Conservation (phyloP, 495 filamentous ascomycete genomes). For the Penicillium chermesinum region DNA sequence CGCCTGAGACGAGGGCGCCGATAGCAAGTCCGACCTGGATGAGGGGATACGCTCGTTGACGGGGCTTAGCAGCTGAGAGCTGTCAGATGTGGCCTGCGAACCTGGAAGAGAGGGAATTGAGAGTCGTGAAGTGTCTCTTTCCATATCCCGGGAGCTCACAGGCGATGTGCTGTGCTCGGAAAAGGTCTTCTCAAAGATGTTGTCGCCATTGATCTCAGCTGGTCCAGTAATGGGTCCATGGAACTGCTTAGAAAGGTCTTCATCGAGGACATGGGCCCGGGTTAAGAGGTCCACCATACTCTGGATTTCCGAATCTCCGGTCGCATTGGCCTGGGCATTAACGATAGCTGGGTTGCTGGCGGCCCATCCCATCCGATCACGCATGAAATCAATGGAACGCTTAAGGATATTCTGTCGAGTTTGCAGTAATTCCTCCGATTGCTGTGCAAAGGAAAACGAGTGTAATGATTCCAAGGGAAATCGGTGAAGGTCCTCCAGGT, state of each 20-base stretch:
- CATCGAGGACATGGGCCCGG: constrained; percentile 67
- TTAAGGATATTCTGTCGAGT: constrained; percentile 91
- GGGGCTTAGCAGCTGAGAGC: constrained; percentile 27
- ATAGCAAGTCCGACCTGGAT: constrained; percentile 29
- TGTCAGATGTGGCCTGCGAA: constrained; percentile 18
- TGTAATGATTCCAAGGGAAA: constrained; percentile 96
- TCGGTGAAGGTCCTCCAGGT: constrained; percentile 81
- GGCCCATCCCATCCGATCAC: constrained; percentile 84
- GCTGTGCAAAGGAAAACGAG: constrained; percentile 97
- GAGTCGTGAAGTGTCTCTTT: constrained; percentile 11
- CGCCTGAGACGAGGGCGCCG: constrained; percentile 50
- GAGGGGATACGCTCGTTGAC: constrained; percentile 29
- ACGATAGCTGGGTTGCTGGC: constrained; percentile 58
- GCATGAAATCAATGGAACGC: constrained; percentile 94
- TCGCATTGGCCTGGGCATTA: constrained; percentile 74
- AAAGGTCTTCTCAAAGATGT: constrained; percentile 80
- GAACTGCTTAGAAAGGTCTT: constrained; percentile 40
- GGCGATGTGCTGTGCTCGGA: constrained; percentile 34
- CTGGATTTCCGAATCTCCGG: constrained; percentile 81
- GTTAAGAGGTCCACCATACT: constrained; percentile 85
- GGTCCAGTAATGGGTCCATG: constrained; percentile 72
- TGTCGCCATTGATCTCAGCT: constrained; percentile 58
- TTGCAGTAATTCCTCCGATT: constrained; percentile 85
- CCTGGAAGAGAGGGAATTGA: constrained; percentile 1
- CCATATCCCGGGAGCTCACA: constrained; percentile 15